Conservation (phyloP, 2,329 filamentous ascomycete genomes). For the Trichophyton simii region DNA sequence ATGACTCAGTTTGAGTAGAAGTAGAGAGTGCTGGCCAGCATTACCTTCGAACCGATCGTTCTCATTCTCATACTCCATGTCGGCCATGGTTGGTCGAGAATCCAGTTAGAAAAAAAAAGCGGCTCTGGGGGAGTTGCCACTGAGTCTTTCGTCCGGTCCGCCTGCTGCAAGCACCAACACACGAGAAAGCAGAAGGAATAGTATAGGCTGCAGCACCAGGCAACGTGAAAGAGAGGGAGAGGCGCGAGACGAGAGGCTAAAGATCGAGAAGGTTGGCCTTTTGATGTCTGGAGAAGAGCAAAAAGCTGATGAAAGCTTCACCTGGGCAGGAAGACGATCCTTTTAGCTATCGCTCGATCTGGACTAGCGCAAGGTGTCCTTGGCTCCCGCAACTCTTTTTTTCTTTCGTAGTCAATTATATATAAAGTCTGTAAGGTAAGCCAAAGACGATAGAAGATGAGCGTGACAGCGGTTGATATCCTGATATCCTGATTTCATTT, state of each 20-base stretch:
- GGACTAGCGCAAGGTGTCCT: neutral
- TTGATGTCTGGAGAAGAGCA: neutral
- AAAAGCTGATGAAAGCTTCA: constrained; percentile 2
- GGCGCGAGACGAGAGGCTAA: neutral
- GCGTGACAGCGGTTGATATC: no score
- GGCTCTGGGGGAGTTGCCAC: neutral
- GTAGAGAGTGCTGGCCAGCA: constrained; percentile 15
- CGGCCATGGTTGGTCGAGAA: neutral
- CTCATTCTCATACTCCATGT: constrained; percentile 54
- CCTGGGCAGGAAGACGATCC: neutral
- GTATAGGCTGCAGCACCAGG: neutral
- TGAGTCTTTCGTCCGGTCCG: neutral
- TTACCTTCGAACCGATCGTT: constrained; percentile 55
- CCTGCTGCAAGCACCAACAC: neutral
- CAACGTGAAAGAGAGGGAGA: neutral
- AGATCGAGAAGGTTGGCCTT: neutral
- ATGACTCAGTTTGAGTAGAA: neutral
- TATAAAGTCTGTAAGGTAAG: no score
- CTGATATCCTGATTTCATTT: neutral
- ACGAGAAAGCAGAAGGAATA: neutral
- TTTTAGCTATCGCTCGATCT: neutral
- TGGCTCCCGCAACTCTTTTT: neutral
- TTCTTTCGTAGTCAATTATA: neutral
- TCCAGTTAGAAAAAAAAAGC: neutral
- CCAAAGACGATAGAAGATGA: no score